Evolutionary conservation across 805 yeast species (phyloP), one percentile per base, ranked within the genome.

Genomic region (Lachancea sp.): DNA sequence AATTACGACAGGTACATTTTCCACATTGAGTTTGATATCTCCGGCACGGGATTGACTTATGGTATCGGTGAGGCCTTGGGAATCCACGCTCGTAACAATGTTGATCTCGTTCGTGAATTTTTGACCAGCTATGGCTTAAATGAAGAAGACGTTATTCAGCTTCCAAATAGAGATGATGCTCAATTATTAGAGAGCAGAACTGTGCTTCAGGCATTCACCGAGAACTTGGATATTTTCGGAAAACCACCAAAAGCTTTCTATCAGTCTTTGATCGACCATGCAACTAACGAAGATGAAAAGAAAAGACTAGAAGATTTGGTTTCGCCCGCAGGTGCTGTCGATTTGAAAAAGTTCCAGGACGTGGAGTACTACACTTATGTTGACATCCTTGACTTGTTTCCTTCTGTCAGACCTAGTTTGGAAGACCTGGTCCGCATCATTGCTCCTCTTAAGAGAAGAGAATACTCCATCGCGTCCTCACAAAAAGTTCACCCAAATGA

Each of bases 51-150:
- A 20, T 73, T 91, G 61, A 86, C 79, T 41, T 91, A 91, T 63
- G 93, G 82, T 52, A 88, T 91, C 60, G 98, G 98, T 63, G 98
- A 91, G 73, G 96, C 98, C 17, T 77, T 91, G 49, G 98, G 98
- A 59, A 78, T 91, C 49, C 97, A 91, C 59, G 96, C 95, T 40
- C 81, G 91, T 60, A 91, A 91, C 70, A 75, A 79, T 55, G 63
- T 73, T 34, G 74, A 69, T 15, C 75, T 71, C 32, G 96, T 90
- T 43, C 76, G 72, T 37, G 73, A 74, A 52, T 91, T 91, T 67
- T 74, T 91, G 55, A 57, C 71, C 17, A 74, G 71, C 59, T 91
- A 89, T 60, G 89, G 86, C 2, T 70, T 89, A 45, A 73, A 83
- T 48, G 81, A 84, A 41, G 74, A 84, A 48, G 77, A 80, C 18